Evolutionary conservation across 163 green algal genomes (phyloP).

Genomic region (Prototheca stagnorum): DNA sequence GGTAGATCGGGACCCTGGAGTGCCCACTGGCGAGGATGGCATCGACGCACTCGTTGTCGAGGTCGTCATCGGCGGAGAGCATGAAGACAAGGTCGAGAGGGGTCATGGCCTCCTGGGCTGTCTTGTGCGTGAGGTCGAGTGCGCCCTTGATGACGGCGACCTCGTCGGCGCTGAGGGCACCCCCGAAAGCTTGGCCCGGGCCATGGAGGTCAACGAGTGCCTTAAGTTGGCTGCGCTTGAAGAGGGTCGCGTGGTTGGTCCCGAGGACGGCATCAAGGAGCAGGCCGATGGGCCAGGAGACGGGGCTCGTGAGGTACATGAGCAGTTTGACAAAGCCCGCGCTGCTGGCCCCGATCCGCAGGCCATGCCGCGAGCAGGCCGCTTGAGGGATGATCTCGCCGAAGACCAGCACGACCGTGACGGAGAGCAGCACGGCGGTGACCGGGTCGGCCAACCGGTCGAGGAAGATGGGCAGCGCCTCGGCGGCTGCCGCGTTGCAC

Average conservation of each 20-base stretch:
- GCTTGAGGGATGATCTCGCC: conserved; percentile 88
- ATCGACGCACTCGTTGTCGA: conserved; percentile 47
- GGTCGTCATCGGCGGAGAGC: conserved; percentile 40
- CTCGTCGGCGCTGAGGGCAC: conserved; percentile 38
- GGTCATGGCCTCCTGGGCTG: conserved; percentile 55
- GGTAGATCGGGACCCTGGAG: conserved; percentile 63
- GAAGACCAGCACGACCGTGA: conserved; percentile 81
- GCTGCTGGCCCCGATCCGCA: conserved; percentile 63
- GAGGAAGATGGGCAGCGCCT: conserved; percentile 79
- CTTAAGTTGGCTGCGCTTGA: conserved; percentile 60
- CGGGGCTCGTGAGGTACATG: conserved; percentile 47
- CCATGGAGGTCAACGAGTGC: conserved; percentile 68
- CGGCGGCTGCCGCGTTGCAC: conserved; percentile 66
- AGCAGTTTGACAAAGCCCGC: conserved; percentile 61
- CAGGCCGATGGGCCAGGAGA: conserved; percentile 68
- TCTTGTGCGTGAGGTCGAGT: conserved; percentile 76
- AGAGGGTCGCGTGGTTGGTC: conserved; percentile 27
- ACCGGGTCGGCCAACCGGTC: conserved; percentile 66
- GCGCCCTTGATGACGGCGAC: conserved; percentile 67
- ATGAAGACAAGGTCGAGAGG: conserved; percentile 75
- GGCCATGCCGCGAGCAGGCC: conserved; percentile 70
- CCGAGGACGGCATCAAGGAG: conserved; percentile 79
- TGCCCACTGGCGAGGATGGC: conserved; percentile 61
- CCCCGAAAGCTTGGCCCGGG: conserved; percentile 43
- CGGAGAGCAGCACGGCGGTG: conserved; percentile 50